Evolutionary conservation across 768 basidiomycete species (phyloP).

Genomic region (Lyophyllum decastes): DNA sequence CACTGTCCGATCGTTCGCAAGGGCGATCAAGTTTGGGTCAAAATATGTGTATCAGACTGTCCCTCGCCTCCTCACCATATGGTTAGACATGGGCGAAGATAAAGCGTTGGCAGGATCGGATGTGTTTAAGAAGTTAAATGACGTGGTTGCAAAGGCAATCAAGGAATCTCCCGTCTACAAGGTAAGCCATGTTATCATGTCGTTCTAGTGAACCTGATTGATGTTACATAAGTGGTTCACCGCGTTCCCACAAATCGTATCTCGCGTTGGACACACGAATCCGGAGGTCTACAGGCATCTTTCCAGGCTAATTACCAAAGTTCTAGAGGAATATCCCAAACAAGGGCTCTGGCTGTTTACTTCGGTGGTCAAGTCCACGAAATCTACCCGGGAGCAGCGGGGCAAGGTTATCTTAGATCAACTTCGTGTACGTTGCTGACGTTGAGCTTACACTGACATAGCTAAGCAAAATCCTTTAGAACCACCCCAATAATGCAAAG

Average conservation of each 20-base stretch:
- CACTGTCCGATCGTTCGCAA: conserved; percentile 67
- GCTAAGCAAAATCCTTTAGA: conserved; percentile 30
- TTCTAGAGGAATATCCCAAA: conserved; percentile 83
- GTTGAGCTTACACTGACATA: neutral
- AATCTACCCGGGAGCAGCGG: conserved; percentile 55
- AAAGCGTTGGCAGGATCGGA: conserved; percentile 29
- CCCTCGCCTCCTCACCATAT: conserved; percentile 90
- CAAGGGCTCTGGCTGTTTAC: conserved; percentile 94
- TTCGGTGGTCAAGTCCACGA: conserved; percentile 85
- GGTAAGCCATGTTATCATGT: too few relatives aligned
- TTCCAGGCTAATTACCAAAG: conserved; percentile 62
- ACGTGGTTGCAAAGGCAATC: conserved; percentile 53
- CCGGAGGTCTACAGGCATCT: conserved; percentile 60
- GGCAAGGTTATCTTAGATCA: conserved; percentile 60
- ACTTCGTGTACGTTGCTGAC: conserved; percentile 47
- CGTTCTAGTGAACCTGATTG: conserved; percentile 9
- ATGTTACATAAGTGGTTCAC: conserved; percentile 76
- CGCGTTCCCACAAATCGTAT: conserved; percentile 96
- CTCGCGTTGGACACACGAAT: conserved; percentile 82
- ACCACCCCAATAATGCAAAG: conserved; percentile 40
- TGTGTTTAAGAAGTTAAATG: conserved; percentile 57
- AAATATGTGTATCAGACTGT: conserved; percentile 97
- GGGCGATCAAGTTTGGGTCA: conserved; percentile 78
- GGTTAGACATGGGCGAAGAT: conserved; percentile 88
- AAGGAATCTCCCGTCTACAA: conserved; percentile 76